Evolutionary conservation across 495 filamentous ascomycete species (phyloP).

Genomic region (Staphylotrichum tortipilum): DNA sequence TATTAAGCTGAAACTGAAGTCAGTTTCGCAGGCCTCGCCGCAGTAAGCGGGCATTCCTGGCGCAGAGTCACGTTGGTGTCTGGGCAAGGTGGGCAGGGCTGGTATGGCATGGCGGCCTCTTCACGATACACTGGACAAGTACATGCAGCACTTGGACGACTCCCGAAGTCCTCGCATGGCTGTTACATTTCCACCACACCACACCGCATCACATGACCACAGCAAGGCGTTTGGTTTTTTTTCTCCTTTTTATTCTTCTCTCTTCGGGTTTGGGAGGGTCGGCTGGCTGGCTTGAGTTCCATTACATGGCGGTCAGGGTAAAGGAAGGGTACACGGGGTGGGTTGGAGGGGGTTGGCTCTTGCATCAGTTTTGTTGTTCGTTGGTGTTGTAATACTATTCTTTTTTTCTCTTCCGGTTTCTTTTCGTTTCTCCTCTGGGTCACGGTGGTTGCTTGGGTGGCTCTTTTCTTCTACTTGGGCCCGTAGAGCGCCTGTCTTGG

Average conservation of each 20-base stretch:
- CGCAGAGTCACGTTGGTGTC: no score
- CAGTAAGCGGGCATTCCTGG: no score
- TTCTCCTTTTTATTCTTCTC: no score
- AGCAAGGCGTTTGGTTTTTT: conserved; percentile 1
- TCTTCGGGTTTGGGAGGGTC: not conserved
- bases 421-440: no score
- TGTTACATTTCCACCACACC: not conserved
- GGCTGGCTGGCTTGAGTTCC: not conserved
- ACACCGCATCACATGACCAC: not conserved
- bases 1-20: conserved; percentile 34
- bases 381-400: no score
- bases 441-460: no score
- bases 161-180: not conserved
- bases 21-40: conserved; percentile 6
- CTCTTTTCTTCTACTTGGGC: no score
- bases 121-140: no score
- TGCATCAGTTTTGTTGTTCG: not conserved
- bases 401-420: no score
- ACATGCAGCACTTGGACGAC: not conserved
- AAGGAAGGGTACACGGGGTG: not conserved
- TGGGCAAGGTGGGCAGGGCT: no score
- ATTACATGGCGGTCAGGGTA: not conserved
- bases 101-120: no score
- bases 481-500: no score
- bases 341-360: not conserved